Percentiles rank a stretch among this genome's conserved stretches.
Conservation (phyloP, 2,329 filamentous ascomycete genomes). For the Alternaria novae-zelandiae region DNA sequence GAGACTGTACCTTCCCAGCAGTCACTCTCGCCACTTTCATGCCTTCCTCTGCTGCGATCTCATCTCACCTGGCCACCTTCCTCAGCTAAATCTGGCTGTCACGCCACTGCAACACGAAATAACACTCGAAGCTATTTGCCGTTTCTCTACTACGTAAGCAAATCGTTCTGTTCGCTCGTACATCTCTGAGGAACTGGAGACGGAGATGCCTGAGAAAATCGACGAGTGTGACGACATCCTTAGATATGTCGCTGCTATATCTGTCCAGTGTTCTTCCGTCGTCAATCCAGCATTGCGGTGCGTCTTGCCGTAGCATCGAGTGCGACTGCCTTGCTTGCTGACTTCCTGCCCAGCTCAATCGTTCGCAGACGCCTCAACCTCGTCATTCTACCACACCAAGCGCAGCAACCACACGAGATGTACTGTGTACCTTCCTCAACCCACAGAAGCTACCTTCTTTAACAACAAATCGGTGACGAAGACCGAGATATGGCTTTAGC, state of each 20-base stretch:
- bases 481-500: neutral
- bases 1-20: neutral
- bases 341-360: neutral
- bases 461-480: neutral
- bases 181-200: too few relatives aligned
- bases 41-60: too few relatives aligned
- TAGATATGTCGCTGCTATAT: neutral
- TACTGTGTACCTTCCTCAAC: neutral
- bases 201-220: neutral
- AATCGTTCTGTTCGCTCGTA: too few relatives aligned
- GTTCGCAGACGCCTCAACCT: neutral
- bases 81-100: neutral
- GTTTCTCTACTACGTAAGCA: too few relatives aligned
- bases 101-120: too few relatives aligned
- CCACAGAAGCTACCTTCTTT: neutral
- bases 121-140: too few relatives aligned
- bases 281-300: neutral
- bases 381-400: neutral
- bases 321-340: neutral
- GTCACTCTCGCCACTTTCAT: too few relatives aligned
- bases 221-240: neutral
- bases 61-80: too few relatives aligned
- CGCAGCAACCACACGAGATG: neutral
- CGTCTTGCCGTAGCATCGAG: neutral
- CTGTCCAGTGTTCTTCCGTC: neutral